Evolutionary conservation across 352 stramenopile species (phyloP), one percentile per base, ranked within the genome.

Genomic region (Thalassiosira hispida): DNA sequence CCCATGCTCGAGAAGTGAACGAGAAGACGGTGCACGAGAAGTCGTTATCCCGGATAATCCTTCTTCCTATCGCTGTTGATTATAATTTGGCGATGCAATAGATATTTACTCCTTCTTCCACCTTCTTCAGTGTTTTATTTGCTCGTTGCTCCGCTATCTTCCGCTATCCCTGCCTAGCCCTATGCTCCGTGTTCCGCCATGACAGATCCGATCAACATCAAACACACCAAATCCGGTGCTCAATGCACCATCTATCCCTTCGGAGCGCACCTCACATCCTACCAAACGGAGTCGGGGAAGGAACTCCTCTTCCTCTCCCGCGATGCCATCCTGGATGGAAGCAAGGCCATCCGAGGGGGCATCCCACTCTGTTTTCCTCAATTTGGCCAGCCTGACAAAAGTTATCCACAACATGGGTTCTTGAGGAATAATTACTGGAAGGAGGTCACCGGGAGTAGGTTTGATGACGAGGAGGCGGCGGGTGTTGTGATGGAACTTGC

Each of bases 331-430:
- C 79, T 97, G 42, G 93, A 99, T 81, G 94, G 96, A 63, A 94
- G 79, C 64, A 98, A 98, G 79, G 92, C 96, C 33, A 98, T 98
- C 74, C 94, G 97, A 40, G 97, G 97, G 64, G 96, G 96, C 33
- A 98, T 98, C 53, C 97, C 97, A 33, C 81, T 99, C 20, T 96
- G 98, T 42, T 99, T 98, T 88, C 97, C 97, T 33, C 94, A 98
- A 57, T 99, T 99, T 82, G 96, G 96, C 63, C 96, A 97, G 73
- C 94, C 94, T 0, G 96, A 97, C 78, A 74, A 66, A 9, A 79
- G 56, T 25, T 90, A 92, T 65, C 84, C 91, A 0, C 89, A 95
- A 46, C 97, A 99, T 89, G 97, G 97, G 29, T 98, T 98, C 82
- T 93, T 96, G 35, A 94, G 97, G 40, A 94, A 64, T 23, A 93